Conservation (phyloP, 179 eudicot species). For the Beta corolliflora region DNA sequence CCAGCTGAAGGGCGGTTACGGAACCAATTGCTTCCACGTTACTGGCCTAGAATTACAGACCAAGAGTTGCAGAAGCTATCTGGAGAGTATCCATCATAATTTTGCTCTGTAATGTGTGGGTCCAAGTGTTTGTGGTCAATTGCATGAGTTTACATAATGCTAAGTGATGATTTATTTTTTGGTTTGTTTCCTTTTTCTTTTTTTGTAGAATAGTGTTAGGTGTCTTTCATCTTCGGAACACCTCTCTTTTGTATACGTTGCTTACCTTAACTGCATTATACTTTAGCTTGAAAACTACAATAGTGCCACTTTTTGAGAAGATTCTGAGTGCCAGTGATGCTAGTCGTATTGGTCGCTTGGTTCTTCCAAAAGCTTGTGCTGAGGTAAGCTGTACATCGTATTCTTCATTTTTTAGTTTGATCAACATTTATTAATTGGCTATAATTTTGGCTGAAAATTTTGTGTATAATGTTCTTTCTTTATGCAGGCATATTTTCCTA, state of each 20-base stretch:
- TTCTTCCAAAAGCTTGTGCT: slow-evolving; percentile 99
- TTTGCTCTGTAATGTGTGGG: slow-evolving; percentile 1
- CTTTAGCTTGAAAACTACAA: slow-evolving; percentile 83
- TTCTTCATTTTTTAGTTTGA: slow-evolving; percentile 9
- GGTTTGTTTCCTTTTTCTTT: neutral
- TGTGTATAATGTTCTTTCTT: slow-evolving; percentile 25
- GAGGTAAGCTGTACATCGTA: slow-evolving; percentile 63
- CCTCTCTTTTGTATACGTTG: slow-evolving; percentile 10
- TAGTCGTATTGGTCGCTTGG: slow-evolving; percentile 97
- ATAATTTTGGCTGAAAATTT: neutral
- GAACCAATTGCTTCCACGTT: slow-evolving; percentile 94
- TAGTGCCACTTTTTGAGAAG: slow-evolving; percentile 92
- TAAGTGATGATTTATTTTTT: slow-evolving; percentile 2
- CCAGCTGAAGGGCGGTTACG: slow-evolving; percentile 88
- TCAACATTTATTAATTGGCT: slow-evolving; percentile 1
- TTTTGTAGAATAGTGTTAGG: neutral
- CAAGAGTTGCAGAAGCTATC: slow-evolving; percentile 93
- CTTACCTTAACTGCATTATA: slow-evolving; percentile 51
- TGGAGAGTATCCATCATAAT: slow-evolving; percentile 89
- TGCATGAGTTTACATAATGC: neutral
- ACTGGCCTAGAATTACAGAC: slow-evolving; percentile 98
- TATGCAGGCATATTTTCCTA: slow-evolving; percentile 93
- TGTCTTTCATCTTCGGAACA: neutral
- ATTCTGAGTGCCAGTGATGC: slow-evolving; percentile 99
- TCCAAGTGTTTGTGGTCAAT: neutral